Evolutionary conservation across 2,329 filamentous ascomycete genomes (phyloP), one percentile per base, ranked within the genome.

Genomic region (Leptoxyphium fumago): DNA sequence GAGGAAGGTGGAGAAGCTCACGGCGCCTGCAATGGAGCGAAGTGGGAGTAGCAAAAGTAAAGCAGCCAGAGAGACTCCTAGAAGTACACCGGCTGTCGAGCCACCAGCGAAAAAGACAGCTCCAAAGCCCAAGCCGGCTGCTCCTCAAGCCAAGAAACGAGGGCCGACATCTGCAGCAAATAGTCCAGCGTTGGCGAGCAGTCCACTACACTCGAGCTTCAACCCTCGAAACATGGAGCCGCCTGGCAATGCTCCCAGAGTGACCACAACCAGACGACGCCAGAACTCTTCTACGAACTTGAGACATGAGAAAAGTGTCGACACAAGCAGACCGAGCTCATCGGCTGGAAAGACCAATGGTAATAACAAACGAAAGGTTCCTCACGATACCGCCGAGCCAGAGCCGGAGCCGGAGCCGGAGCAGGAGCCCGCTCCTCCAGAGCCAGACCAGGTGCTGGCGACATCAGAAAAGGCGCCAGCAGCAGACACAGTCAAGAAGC

Each of bases 91-190:
- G 28, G 74, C 68, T 10, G 74, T 74, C 2, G 83, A 86, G 43
- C 68, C 61, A 2, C 60, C 70, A 29, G 89, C 88, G 66, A 86
- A 75, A 74, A 67, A 9, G 9, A 9, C 32, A 36, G 13, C 77
- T 64, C 65, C 88, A 72, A 71, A 83, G 67, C 50, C 68, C 73
- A 47, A 77, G 66, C 46, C 76, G 2, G 74, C 76, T 3, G 84
- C 84, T 51, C 72, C 77, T n/a, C 77, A 78, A 51, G 62, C 77
- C 28, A 88, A 89, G 66, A 94, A 88, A 67, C 89, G 78, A 82
- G 84, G 72, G 56, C 72, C 66, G 26, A 57, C 55, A 29, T 54
- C 53, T 13, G 55, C 53, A 15, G 55, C 58, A 26, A 51, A 53
- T 17, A 59, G 55, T 43, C 57, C 54, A 66, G 67, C 55, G 69